A percentile compares a stretch with the other conserved stretches of the same genome.
Evolutionary conservation across 1,139 yeast genomes (phyloP).

Genomic region (Yamadazyma spencermartinsiae): DNA sequence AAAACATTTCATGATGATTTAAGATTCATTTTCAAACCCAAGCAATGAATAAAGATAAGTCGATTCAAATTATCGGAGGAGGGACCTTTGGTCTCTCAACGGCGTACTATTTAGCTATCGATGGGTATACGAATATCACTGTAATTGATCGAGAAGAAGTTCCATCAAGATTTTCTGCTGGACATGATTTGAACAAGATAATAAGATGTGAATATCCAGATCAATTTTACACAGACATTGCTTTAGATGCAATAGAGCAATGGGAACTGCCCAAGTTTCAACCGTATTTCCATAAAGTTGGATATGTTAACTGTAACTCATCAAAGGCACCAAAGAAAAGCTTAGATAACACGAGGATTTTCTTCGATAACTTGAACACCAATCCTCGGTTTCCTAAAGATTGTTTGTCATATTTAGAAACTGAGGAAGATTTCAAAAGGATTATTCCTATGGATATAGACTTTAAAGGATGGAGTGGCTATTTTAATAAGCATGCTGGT

Average conservation of each 20-base stretch:
- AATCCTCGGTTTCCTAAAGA: constrained; percentile 12
- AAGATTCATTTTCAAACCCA: background rate
- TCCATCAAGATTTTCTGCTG: constrained; percentile 18
- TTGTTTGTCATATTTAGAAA: constrained; percentile 6
- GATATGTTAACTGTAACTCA: constrained; percentile 17
- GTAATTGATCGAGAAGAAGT: constrained; percentile 18
- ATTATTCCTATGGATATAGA: constrained; percentile 13
- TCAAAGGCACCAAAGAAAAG: constrained; percentile 14
- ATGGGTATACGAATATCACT: constrained; percentile 21
- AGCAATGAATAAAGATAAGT: constrained; percentile 7
- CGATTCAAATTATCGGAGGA: constrained; percentile 41
- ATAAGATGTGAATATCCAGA: constrained; percentile 19
- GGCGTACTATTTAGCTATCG: constrained; percentile 32
- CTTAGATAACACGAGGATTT: constrained; percentile 7
- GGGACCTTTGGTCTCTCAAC: constrained; percentile 52
- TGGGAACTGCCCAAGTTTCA: constrained; percentile 17
- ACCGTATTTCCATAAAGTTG: constrained; percentile 13
- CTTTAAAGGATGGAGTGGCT: constrained; percentile 17
- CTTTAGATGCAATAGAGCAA: constrained; percentile 16
- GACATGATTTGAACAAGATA: constrained; percentile 18
- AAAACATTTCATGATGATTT: background rate
- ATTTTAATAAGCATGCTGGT: constrained; percentile 18
- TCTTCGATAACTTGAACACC: constrained; percentile 9
- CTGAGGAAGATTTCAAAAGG: constrained; percentile 11
- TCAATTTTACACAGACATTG: constrained; percentile 16